Evolutionary conservation across 2,329 filamentous ascomycete species (phyloP), one percentile per base, ranked within the genome.

Genomic region (Pezicula neosporulosa): DNA sequence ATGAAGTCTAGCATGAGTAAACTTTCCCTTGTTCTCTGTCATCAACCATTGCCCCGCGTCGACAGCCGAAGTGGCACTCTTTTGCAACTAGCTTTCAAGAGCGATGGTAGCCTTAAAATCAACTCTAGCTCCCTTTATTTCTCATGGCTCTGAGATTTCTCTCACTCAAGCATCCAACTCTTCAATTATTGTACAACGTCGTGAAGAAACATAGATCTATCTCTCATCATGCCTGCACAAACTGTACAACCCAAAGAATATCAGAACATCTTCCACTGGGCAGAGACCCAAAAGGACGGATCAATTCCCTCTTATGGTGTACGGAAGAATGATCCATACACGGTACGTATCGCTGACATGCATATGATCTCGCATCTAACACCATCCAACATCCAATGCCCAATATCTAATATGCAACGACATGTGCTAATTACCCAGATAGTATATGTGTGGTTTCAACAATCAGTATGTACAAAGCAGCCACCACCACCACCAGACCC

Each of bases 211-310:
- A 33, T 10, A 33, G 30, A 33, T n/a, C n/a, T n/a, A n/a, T n/a
- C n/a, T 12, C 28, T 44, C 42, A 30, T 15, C 19, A 56, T 56
- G 54, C 19, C 54, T 13, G 28, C 51, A 35, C 48, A 48, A 38
- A 37, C n/a, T n/a, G 42, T 18, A 21, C 38, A 52, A 35, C 44
- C 49, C 5, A 48, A 63, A 39, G 73, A 78, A 41, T 78, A 77
- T 56, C 74, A 77, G 49, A 73, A 75, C 47, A 75, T 77, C 58
- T 77, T 78, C 53, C 76, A 78, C 60, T 83, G 80, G 80, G 80
- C 78, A 0, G 78, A 81, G 60, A 82, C 79, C n/a, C 80, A 83
- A 57, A 74, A 81, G 60, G 72, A 82, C 61, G 80, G 75, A 0
- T 60, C 69, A 0, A 73, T 82, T 24, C 79, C 78, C 10, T 80